Evolutionary conservation across 2,329 filamentous ascomycete species (phyloP).

Genomic region (Cercospora zeae-maydis): DNA sequence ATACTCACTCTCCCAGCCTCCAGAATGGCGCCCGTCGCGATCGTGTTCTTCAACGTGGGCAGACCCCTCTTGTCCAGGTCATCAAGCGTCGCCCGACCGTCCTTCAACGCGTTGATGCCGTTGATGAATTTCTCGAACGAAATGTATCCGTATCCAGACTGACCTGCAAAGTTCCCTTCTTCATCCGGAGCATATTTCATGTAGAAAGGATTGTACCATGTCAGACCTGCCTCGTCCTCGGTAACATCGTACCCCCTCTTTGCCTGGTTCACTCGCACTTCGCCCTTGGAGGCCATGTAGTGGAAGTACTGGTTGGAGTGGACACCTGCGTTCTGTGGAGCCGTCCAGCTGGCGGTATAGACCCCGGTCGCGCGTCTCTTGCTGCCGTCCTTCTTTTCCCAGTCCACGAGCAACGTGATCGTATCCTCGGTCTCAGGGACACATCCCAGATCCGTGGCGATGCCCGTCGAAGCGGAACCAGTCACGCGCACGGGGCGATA

Average conservation of each 20-base stretch:
- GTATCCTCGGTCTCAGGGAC: constrained; percentile 82
- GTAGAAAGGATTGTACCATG: constrained; percentile 75
- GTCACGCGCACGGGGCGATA: constrained; percentile 77
- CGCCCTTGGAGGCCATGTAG: constrained; percentile 79
- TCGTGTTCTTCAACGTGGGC: constrained; percentile 82
- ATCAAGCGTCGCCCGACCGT: constrained; percentile 65
- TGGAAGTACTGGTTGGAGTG: constrained; percentile 98
- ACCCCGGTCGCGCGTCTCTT: constrained; percentile 76
- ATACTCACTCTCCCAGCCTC: constrained; percentile 81
- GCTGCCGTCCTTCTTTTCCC: constrained; percentile 68
- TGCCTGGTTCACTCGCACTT: constrained; percentile 86
- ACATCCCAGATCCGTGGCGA: constrained; percentile 75
- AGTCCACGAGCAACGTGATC: constrained; percentile 85
- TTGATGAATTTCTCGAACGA: constrained; percentile 96
- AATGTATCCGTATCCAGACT: constrained; percentile 88
- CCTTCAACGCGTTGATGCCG: constrained; percentile 73
- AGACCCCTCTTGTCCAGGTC: constrained; percentile 76
- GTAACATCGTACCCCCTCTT: constrained; percentile 93
- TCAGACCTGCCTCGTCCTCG: constrained; percentile 67
- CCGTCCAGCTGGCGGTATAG: constrained; percentile 93
- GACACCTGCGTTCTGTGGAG: constrained; percentile 87
- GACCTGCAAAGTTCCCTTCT: constrained; percentile 88
- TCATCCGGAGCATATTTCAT: constrained; percentile 42
- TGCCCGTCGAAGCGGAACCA: constrained; percentile 72
- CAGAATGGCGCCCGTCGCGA: constrained; percentile 86